Conservation (phyloP, 257 asterid genomes). For the Przewalskia tangutica region DNA sequence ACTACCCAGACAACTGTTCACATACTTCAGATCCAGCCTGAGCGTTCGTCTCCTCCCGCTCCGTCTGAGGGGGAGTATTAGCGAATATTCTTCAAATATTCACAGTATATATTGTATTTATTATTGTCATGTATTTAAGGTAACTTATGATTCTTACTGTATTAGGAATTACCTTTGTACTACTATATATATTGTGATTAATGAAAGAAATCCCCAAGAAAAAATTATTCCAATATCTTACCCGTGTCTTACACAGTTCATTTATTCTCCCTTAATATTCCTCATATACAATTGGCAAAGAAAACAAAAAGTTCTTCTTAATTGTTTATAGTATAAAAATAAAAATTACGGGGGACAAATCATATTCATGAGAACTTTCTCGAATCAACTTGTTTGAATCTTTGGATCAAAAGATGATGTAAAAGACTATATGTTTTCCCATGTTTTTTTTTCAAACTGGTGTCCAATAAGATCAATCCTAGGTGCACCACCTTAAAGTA, state of each 20-base stretch:
- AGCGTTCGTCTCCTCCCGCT: too few species aligned
- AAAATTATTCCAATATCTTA: too few species aligned
- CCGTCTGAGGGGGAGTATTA: too few species aligned
- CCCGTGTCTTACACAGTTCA: neutral
- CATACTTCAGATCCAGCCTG: too few species aligned
- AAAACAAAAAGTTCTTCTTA: neutral
- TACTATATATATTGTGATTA: too few species aligned
- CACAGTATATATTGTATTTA: too few species aligned
- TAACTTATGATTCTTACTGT: too few species aligned
- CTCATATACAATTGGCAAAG: neutral
- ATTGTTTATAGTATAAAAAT: neutral
- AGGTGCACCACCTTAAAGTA: conserved; percentile 6
- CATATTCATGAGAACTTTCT: conserved; percentile 6
- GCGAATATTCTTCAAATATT: too few species aligned
- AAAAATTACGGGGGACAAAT: neutral
- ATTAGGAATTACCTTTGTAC: too few species aligned
- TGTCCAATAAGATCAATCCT: conserved; percentile 3
- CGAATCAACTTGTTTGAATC: neutral
- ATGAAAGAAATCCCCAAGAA: too few species aligned
- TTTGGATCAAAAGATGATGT: neutral
- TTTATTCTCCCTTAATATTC: neutral
- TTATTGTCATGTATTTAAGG: too few species aligned
- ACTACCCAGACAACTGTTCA: too few species aligned
- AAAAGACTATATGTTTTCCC: neutral
- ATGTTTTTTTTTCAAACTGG: neutral